Conservation (phyloP, 2,329 filamentous ascomycete species). For the Phialophora tarda region DNA sequence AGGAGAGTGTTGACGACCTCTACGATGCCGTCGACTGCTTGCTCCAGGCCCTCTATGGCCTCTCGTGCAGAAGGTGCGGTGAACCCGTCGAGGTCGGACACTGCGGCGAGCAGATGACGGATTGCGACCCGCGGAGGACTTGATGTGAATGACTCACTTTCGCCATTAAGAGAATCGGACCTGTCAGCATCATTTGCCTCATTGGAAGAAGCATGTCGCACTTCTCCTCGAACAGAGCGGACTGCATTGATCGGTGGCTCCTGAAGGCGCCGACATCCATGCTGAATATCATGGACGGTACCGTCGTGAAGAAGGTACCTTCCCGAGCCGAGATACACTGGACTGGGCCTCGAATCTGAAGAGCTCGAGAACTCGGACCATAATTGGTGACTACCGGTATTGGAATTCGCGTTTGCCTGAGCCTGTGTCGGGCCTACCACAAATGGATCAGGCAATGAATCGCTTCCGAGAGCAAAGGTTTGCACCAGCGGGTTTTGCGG, state of each 20-base stretch:
- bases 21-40: background rate
- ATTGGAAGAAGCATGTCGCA: background rate
- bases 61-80: background rate
- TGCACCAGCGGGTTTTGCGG: background rate
- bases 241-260: background rate
- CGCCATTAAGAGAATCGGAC: background rate
- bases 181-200: slow-evolving; percentile 1
- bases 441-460: background rate
- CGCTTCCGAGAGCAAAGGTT: background rate
- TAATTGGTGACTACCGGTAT: background rate
- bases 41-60: background rate
- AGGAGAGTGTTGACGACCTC: background rate
- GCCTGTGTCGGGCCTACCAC: background rate
- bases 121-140: background rate
- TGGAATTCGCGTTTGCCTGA: background rate
- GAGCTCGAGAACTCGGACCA: slow-evolving; percentile 3
- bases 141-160: background rate
- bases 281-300: background rate
- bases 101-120: background rate
- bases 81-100: background rate
- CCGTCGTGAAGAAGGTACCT: background rate
- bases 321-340: background rate
- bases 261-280: background rate
- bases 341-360: background rate
- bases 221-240: background rate